Evolutionary conservation across 805 yeast species (phyloP), one percentile per base, ranked within the genome.

Genomic region (Saturnispora mendoncae): DNA sequence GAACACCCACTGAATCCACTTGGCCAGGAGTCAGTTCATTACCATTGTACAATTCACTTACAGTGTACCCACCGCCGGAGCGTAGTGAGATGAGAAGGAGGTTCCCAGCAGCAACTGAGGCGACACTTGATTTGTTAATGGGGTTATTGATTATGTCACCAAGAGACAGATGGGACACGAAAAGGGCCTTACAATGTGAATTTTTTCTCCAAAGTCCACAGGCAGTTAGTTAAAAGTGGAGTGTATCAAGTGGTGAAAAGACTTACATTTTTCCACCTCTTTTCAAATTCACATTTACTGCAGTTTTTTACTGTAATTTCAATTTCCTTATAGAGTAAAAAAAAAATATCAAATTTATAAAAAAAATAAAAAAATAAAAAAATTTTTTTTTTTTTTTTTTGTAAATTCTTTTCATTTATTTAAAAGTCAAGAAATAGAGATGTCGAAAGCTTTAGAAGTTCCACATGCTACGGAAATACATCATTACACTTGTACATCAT

Each of bases 11-110:
- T 0, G 96, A 88, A 50, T 77, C 72, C 25, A 77, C 68, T 2
- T 92, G 98, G 98, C 94, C 95, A 0, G 84, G 86, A 36, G 94
- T 90, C 2, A 74, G 88, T 1, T 68, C 74, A 45, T 69, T 92
- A 38, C 92, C 95, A 0, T 68, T 76, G 21, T 92, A 84, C 57
- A 76, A 81, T 52, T 76, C 84, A 28, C 64, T 84, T 47, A 74
- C 76, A 33, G 73, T 78, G 21, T 88, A 84, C 55, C 95, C 97
- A 3, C 78, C 79, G 13, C 97, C 97, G 0, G 72, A 87, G 0
- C 67, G 84, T 47, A 77, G 72, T 42, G 97, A 88, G 60, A 64
- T 87, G 44, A 70, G 94, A 52, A 80, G 77, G 48, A 63, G 96
- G 48, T 88, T 88, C 57, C 76, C 85, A 32, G 97, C 97, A 0